phyloP scores from a whole-genome alignment of 495 filamentous ascomycete genomes.

The Aspergillus affinis region DNA sequence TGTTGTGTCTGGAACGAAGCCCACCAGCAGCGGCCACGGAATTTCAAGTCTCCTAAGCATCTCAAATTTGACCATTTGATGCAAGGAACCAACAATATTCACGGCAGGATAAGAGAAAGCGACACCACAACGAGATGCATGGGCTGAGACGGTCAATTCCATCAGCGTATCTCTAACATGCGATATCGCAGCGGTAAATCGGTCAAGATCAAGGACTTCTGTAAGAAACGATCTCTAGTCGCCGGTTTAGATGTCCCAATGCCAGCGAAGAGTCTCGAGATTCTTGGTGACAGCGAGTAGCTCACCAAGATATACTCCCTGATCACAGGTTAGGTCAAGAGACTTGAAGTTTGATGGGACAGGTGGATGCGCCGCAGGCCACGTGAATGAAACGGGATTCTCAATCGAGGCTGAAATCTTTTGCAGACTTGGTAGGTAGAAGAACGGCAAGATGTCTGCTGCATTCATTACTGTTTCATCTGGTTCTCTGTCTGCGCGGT shows the following conservation, averaged over 20 bases:
- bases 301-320: conserved; percentile 17
- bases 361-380: conserved; percentile 16
- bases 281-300: conserved; percentile 12
- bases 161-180: conserved; percentile 16
- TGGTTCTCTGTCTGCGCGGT: neutral
- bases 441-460: conserved; percentile 15
- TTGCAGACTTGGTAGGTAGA: conserved; percentile 22
- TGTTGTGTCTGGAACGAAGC: conserved; percentile 13
- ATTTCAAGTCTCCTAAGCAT: conserved; percentile 16
- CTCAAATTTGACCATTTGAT: conserved; percentile 12
- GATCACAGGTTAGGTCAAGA: conserved; percentile 14
- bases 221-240: conserved; percentile 16
- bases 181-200: conserved; percentile 17
- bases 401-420: conserved; percentile 18
- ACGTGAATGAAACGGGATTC: conserved; percentile 15
- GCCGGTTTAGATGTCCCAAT: conserved; percentile 18
- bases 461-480: neutral
- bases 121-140: neutral
- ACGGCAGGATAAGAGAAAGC: conserved; percentile 8
- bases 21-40: conserved; percentile 18
- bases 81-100: conserved; percentile 17
- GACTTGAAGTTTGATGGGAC: conserved; percentile 14
- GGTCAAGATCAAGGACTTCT: conserved; percentile 16
- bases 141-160: conserved; percentile 16
- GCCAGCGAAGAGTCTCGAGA: conserved; percentile 12